These are phyloP conservation scores for Aspergillus oerlinghausenensis DNA, from an alignment of 2,329 filamentous ascomycete genomes.

Conservation along the genomic window DNA sequence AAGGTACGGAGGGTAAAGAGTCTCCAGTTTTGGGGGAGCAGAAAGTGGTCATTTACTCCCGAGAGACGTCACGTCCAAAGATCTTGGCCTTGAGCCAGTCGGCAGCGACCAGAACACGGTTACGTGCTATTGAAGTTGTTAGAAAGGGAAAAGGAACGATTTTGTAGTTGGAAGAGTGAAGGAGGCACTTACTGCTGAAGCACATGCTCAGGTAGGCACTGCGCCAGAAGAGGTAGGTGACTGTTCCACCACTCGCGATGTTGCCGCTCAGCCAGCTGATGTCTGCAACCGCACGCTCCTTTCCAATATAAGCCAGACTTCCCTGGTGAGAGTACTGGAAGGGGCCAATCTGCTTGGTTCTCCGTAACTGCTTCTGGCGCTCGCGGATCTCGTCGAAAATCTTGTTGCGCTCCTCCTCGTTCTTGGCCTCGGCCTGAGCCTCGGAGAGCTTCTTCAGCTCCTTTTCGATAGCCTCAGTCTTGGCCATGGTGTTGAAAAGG, in stretches of 20 bases:
- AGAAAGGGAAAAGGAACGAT: not conserved
- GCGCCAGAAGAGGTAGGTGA: slow-evolving; percentile 98
- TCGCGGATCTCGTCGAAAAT: slow-evolving; percentile 73
- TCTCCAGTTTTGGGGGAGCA: not conserved
- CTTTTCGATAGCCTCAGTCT: slow-evolving; percentile 75
- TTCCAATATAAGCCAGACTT: slow-evolving; percentile 93
- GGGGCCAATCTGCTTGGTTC: slow-evolving; percentile 90
- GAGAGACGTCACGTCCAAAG: slow-evolving; percentile 83
- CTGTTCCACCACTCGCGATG: slow-evolving; percentile 82
- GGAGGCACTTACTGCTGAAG: slow-evolving; percentile 81
- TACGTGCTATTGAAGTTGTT: slow-evolving; percentile 61
- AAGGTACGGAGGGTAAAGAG: slow-evolving; percentile 7
- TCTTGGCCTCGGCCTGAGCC: slow-evolving; percentile 63
- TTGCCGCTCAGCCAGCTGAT: slow-evolving; percentile 97
- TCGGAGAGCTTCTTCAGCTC: slow-evolving; percentile 67
- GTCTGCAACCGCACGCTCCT: slow-evolving; percentile 95
- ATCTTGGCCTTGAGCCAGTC: slow-evolving; percentile 98
- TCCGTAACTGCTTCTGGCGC: slow-evolving; percentile 78
- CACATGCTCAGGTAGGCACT: slow-evolving; percentile 99
- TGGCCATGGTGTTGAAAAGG: slow-evolving; percentile 98
- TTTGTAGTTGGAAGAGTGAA: not conserved
- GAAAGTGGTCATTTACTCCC: slow-evolving; percentile 34
- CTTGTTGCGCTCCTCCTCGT: slow-evolving; percentile 53
- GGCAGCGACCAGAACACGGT: slow-evolving; percentile 84
- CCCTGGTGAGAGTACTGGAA: slow-evolving; percentile 99